phyloP scores from a whole-genome alignment of 2,329 filamentous ascomycete species.

The Cordyceps sp. region DNA sequence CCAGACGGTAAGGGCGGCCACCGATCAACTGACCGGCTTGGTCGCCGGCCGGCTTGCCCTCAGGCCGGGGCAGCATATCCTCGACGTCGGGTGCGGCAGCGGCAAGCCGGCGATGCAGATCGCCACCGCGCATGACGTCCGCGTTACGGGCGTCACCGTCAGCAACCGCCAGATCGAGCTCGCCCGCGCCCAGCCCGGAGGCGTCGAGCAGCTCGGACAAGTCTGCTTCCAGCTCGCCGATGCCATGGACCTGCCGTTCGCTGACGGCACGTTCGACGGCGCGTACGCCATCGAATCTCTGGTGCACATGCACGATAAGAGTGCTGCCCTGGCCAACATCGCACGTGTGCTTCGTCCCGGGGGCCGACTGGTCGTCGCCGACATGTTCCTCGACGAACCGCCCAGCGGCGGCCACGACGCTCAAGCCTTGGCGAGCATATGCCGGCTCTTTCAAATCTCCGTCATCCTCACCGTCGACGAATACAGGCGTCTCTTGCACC shows the following conservation, averaged over 20 bases:
- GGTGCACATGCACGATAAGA: neutral
- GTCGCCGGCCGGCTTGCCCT: neutral
- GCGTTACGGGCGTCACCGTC: neutral
- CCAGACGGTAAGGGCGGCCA: neutral
- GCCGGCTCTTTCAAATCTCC: neutral
- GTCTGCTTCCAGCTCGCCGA: neutral
- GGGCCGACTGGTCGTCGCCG: neutral
- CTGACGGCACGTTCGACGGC: neutral
- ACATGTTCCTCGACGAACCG: neutral
- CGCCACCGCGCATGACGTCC: neutral
- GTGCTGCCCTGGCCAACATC: neutral
- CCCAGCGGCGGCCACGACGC: neutral
- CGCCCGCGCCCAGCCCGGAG: neutral
- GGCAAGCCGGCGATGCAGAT: neutral
- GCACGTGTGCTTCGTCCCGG: neutral
- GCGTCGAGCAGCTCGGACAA: neutral
- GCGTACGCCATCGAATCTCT: neutral
- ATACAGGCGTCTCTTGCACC: neutral
- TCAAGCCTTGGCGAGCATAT: neutral
- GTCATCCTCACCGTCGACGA: neutral
- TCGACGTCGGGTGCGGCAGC: neutral
- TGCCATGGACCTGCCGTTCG: neutral
- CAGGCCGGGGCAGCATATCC: neutral
- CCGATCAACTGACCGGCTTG: neutral
- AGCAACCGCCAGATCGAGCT: neutral